A percentile compares a stretch with the other conserved stretches of the same genome.
Evolutionary conservation across 2,329 filamentous ascomycete genomes (phyloP).

Genomic region (Nemania sp.): DNA sequence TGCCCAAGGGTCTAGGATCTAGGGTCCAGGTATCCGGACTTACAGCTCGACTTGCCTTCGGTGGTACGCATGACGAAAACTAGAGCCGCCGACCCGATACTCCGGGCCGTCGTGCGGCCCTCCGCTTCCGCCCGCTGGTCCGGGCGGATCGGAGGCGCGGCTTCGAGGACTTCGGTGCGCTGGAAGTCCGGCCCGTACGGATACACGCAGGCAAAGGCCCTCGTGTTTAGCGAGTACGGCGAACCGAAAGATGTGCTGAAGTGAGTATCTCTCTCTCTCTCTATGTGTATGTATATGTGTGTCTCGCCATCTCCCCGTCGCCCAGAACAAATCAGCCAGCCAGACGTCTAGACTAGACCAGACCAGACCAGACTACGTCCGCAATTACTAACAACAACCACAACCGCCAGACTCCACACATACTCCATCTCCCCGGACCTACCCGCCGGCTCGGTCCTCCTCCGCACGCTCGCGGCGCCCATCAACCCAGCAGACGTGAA

Average conservation of each 20-base stretch:
- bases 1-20: no score
- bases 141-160: background rate
- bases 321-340: no score
- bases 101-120: constrained; percentile 20
- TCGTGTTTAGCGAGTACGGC: constrained; percentile 75
- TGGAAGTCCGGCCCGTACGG: constrained; percentile 69
- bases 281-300: no score
- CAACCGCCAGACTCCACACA: constrained; percentile 62
- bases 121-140: background rate
- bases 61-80: constrained; percentile 25
- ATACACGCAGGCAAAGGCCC: constrained; percentile 83
- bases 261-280: constrained; percentile 45
- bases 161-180: constrained; percentile 41
- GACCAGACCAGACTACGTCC: background rate
- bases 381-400: constrained; percentile 12
- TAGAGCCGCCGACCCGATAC: constrained; percentile 17
- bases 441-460: constrained; percentile 66
- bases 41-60: no score
- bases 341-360: no score
- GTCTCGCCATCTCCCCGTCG: no score
- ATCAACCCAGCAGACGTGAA: constrained; percentile 99
- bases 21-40: background rate
- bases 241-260: constrained; percentile 73
- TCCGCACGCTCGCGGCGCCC: constrained; percentile 86
- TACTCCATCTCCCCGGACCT: constrained; percentile 79